These are phyloP conservation scores for Fusarium graminum DNA, from an alignment of 2,329 filamentous ascomycete genomes.

Conservation along the genomic window DNA sequence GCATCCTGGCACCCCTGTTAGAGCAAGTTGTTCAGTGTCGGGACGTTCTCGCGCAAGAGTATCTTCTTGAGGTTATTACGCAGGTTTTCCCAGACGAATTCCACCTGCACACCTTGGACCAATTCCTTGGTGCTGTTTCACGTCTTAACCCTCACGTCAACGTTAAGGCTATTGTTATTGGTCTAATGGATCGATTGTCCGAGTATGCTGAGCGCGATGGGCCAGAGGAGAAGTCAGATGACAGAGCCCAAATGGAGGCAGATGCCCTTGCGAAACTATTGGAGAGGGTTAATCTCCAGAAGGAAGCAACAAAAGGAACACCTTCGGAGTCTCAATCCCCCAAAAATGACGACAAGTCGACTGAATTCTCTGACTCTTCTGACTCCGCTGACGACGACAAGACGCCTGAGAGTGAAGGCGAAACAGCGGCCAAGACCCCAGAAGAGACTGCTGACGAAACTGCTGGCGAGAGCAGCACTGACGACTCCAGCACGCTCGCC, in stretches of 20 bases:
- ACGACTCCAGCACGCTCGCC: conserved; percentile 51
- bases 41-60: conserved; percentile 96
- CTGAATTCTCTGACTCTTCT: conserved; percentile 48
- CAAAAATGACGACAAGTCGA: conserved; percentile 47
- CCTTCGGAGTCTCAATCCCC: conserved; percentile 41
- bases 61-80: conserved; percentile 96
- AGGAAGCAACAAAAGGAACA: conserved; percentile 57
- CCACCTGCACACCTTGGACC: conserved; percentile 95
- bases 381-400: conserved; percentile 49
- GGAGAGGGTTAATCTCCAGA: conserved; percentile 79
- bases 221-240: conserved; percentile 73
- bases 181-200: conserved; percentile 95
- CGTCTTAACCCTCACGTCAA: conserved; percentile 96
- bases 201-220: conserved; percentile 94
- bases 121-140: conserved; percentile 93
- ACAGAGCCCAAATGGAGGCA: conserved; percentile 83
- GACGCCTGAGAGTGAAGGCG: conserved; percentile 38
- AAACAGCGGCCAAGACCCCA: conserved; percentile 41
- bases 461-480: conserved; percentile 44
- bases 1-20: conserved; percentile 87
- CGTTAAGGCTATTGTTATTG: conserved; percentile 97
- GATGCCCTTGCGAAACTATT: conserved; percentile 84
- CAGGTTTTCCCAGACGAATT: conserved; percentile 99
- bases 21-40: conserved; percentile 98
- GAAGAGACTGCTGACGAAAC: conserved; percentile 37